Evolutionary conservation across 345 rosid species (phyloP).

Genomic region (Lumnitzera littorea): DNA sequence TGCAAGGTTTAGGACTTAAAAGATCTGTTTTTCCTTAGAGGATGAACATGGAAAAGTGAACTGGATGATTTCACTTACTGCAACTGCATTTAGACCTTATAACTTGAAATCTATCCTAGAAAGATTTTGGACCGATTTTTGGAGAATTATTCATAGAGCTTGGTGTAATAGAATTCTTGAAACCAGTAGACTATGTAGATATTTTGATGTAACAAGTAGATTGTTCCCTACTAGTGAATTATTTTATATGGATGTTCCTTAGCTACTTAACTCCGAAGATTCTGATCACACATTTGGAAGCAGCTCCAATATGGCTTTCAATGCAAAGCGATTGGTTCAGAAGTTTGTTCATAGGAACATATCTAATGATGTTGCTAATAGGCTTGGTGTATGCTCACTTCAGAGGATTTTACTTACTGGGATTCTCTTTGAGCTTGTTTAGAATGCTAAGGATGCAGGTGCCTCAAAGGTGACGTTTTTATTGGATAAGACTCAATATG

Average conservation of each 20-base stretch:
- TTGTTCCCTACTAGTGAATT: constrained; percentile 66
- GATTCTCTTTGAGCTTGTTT: constrained; percentile 83
- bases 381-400: constrained; percentile 89
- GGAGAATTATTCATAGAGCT: constrained; percentile 76
- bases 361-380: constrained; percentile 92
- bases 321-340: constrained; percentile 57
- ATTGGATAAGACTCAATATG: constrained; percentile 90
- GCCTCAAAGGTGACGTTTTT: constrained; percentile 88
- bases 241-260: constrained; percentile 93
- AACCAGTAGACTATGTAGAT: constrained; percentile 72
- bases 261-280: constrained; percentile 74
- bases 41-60: constrained; percentile 59
- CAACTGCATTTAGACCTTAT: constrained; percentile 74
- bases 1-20: constrained; percentile 79
- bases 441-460: constrained; percentile 96
- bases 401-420: constrained; percentile 91
- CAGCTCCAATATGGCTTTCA: constrained; percentile 41
- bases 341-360: constrained; percentile 84
- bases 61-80: constrained; percentile 72
- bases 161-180: constrained; percentile 73
- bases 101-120: constrained; percentile 63
- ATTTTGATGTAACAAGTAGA: constrained; percentile 75
- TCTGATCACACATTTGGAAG: constrained; percentile 39
- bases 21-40: constrained; percentile 56
- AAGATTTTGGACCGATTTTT: constrained; percentile 82